Base-by-base conservation (phyloP, 345 rosid species). In the Murraya koenigii region DNA sequence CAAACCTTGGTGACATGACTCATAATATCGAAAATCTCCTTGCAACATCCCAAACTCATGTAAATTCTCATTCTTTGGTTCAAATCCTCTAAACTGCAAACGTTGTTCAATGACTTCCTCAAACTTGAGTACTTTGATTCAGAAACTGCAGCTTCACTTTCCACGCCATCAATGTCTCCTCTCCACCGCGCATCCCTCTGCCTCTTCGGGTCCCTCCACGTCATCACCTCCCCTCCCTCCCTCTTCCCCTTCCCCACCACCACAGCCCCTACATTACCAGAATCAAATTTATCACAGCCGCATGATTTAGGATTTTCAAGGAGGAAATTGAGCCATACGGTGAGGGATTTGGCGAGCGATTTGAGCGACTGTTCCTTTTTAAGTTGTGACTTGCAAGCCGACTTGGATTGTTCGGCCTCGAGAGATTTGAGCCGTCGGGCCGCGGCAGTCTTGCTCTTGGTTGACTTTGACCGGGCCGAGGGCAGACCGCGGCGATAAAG, bases 11-110 rank as follows among this genome's bases (percentile, higher is more conserved):
- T 82, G 9, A 93, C 95, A 32, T 76, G 89, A 55, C 84, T 83
- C 98, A 91, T 92, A 20, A 78, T 85, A 71, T 83, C 86, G 33
- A 89, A 87, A 78, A 93, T 84, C 82, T 95, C 98, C 78, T 86
- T 88, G 77, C 99, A 93, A 81, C 80, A 62, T 44, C 79, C 85
- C 81, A 88, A 80, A 74, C 92, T 92, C 85, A 95, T 84, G 58
- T 89, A 88, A 79, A 81, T 61, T 54, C 80, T 78, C 97, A 95
- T 88, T 55, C 99, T 81, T 80, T 88, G 87, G 79, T 79, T 86
- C 89, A 95, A 82, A 87, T 95, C 98, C 81, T 95, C 96, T n/a
- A 95, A 86, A 80, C 98, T 95, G 71, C 99, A 92, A 15, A 95
- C 90, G 22, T 88, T 93, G 77, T 84, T 86, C 78, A 95, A 67